Conservation (phyloP, 2,329 filamentous ascomycete genomes). For the Sphaerulina vaccinii region DNA sequence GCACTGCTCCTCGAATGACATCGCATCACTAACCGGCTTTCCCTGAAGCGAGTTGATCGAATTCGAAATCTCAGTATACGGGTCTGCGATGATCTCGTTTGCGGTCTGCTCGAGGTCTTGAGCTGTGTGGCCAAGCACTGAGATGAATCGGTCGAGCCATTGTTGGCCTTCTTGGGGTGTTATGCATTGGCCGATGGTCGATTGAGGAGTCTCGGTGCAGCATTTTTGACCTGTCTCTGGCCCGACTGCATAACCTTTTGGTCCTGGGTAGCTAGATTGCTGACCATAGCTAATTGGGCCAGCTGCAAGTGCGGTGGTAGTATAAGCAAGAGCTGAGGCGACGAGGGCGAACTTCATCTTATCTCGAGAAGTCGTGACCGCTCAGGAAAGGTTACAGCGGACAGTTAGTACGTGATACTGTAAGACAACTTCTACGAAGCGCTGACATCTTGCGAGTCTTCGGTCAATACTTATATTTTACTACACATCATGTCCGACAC, state of each 20-base stretch:
- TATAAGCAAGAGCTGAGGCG: slow-evolving; percentile 3
- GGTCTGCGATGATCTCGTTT: slow-evolving; percentile 19
- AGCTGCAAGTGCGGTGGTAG: background rate
- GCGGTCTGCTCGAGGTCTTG: slow-evolving; percentile 8
- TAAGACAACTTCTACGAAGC: too few species aligned
- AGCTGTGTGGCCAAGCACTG: slow-evolving; percentile 9
- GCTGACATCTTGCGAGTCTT: too few species aligned
- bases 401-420: too few species aligned
- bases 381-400: too few species aligned
- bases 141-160: slow-evolving; percentile 15
- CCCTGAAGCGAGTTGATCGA: slow-evolving; percentile 20
- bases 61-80: slow-evolving; percentile 17
- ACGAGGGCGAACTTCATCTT: slow-evolving; percentile 12
- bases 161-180: slow-evolving; percentile 14
- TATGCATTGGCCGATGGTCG: slow-evolving; percentile 15
- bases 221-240: background rate
- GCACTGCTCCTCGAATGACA: background rate
- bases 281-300: slow-evolving; percentile 1
- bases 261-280: background rate
- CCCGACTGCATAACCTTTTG: background rate
- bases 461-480: too few species aligned
- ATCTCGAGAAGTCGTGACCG: background rate
- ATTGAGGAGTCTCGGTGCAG: background rate
- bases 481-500: too few species aligned
- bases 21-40: slow-evolving; percentile 3